Evolutionary conservation across 2,329 filamentous ascomycete species (phyloP), one percentile per base, ranked within the genome.

Genomic region (Karstenula rhodostoma): DNA sequence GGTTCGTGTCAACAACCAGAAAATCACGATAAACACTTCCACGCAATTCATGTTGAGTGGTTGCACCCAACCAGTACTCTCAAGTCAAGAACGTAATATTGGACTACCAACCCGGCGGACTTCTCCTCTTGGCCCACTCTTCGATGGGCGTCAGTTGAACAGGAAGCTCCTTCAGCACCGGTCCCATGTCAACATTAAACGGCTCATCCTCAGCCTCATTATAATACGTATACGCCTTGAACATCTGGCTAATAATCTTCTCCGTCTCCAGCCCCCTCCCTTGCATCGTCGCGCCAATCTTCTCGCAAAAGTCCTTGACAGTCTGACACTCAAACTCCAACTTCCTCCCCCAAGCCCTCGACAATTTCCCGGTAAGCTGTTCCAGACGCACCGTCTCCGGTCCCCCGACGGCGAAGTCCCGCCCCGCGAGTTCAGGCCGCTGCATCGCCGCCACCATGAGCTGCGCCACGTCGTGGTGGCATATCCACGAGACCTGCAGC

Each of bases 221-320:
- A 61, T 80, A 80, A 62, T 76, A 78, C 7, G 78, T 77, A 63
- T 80, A 79, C 9, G 78, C 78, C 63, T 72, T 77, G 64, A 75
- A 77, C 78, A 79, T 80, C 69, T 80, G 75, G 22, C 60, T 70
- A 10, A 78, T 66, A 27, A 79, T 69, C 13, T 61, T 63, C 12
- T 78, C 77, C 5, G 66, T 70, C n/a, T 79, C 74, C n/a, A 79
- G 54, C 7, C 75, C 73, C 33, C 77, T 60, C 22, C 70, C 67
- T 57, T 71, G 60, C 78, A 80, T 79, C 10, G 72, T 71, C 53
- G 66, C 58, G 23, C 69, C 61, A 58, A 72, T 72, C 62, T 66
- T 72, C 2, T 71, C 66, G 40, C 70, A 72, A 52, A 73, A 73
- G 42, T 73, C 69, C 5, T 55, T 17, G 12, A 72, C 68, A 13